Evolutionary conservation across 257 asterid species (phyloP), one percentile per base, ranked within the genome.

Genomic region (Nicotiana otophora): DNA sequence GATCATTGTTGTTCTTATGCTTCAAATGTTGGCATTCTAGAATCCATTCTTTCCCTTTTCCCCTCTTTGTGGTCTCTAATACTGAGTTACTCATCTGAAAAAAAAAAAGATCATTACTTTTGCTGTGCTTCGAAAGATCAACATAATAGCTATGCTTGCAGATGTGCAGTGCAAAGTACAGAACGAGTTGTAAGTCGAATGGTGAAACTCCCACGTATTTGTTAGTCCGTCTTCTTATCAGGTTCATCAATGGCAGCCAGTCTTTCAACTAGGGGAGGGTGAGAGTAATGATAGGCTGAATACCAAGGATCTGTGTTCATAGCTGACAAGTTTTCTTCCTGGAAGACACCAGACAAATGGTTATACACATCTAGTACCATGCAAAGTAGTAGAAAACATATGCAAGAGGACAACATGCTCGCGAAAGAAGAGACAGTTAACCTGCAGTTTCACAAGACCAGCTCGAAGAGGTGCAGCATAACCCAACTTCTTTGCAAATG

Each of bases 251-350:
- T 89, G 19, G 98, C 98, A 54, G 97, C 92, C 88, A 96, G 84
- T 83, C 99, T 91, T 81, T 96, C 99, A 17, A 96, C 98, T 30
- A 96, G 89, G 14, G 98, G 99, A 83, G 99, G 99, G 85, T 96
- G 99, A 23, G 99, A 96, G 80, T 93, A 92, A 87, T 96, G 98
- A 87, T 96, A 96, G 31, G 99, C 99, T 4, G 99, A 96, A 85
- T 94, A 94, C 98, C 98, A 94, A 61, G 94, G 97, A 87, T 96
- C 99, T 0, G 97, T 91, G 84, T 93, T 96, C 99, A 96, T 94
- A 34, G 98, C 89, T 2, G 98, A 94, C 74, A 92, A 90, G 80
- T 96, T 96, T 88, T 96, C 99, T 83, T 96, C 98, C 99, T 96
- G 92, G 65, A 36, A 80, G 87, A 65, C 16, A 51, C 63, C 80